Percentiles rank a stretch among this genome's conserved stretches.
Evolutionary conservation across 1,139 yeast species (phyloP).

Genomic region (Groenewaldozyma sp.): DNA sequence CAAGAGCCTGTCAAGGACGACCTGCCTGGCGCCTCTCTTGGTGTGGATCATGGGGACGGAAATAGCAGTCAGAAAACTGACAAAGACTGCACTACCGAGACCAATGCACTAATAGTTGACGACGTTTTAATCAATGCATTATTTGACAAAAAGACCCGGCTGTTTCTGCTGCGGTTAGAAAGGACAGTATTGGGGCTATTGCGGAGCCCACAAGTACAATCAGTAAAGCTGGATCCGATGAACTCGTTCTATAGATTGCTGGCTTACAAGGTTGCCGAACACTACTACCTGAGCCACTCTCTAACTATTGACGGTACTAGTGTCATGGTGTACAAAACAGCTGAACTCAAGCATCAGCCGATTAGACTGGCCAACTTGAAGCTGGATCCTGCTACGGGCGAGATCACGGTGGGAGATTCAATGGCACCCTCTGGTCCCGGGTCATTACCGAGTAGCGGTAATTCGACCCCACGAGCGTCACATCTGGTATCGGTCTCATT

Average conservation of each 20-base stretch:
- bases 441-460: not conserved
- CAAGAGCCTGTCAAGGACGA: too few species aligned
- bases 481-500: not conserved
- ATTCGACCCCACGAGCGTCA: not conserved
- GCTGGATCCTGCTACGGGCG: not conserved
- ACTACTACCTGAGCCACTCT: constrained; percentile 49
- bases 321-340: constrained; percentile 32
- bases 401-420: not conserved
- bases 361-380: constrained; percentile 1
- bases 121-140: constrained; percentile 35
- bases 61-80: too few species aligned
- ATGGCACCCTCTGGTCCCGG: not conserved
- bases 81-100: too few species aligned
- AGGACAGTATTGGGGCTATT: constrained; percentile 33
- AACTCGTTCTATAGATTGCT: constrained; percentile 60
- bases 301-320: constrained; percentile 40
- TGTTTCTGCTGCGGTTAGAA: constrained; percentile 47
- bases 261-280: constrained; percentile 61
- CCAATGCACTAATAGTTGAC: too few species aligned
- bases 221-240: constrained; percentile 43
- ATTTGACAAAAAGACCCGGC: constrained; percentile 40
- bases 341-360: constrained; percentile 2
- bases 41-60: too few species aligned
- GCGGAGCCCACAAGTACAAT: constrained; percentile 30
- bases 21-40: too few species aligned